A percentile compares a stretch with the other conserved stretches of the same genome.
Evolutionary conservation across 768 basidiomycete species (phyloP).

Genomic region (Nidularia pulvinata): DNA sequence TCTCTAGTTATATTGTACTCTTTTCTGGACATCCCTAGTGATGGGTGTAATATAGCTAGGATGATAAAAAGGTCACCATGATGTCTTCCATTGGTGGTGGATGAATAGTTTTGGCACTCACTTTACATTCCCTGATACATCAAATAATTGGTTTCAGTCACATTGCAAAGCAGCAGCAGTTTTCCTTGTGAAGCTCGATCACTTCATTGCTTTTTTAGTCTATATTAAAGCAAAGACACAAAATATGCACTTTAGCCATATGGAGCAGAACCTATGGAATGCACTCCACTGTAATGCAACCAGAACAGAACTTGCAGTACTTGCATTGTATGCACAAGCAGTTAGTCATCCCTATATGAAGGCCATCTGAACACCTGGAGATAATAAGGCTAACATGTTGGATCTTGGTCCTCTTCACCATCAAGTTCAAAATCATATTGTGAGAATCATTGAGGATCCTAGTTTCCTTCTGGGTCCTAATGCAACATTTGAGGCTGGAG

Average conservation of each 20-base stretch:
- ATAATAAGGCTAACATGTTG: constrained; percentile 4
- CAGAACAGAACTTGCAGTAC: constrained; percentile 11
- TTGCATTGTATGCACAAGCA: constrained; percentile 12
- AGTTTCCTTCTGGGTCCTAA: background rate
- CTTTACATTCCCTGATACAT: constrained; percentile 21
- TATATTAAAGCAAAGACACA: constrained; percentile 21
- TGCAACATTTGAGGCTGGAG: background rate
- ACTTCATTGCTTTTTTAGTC: constrained; percentile 15
- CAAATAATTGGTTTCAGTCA: constrained; percentile 17
- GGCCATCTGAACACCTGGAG: background rate
- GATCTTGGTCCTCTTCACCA: constrained; percentile 6
- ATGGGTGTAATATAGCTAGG: too few species aligned
- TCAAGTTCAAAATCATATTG: background rate
- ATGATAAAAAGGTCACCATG: constrained; percentile 32
- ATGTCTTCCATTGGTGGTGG: constrained; percentile 13
- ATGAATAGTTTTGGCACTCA: constrained; percentile 2
- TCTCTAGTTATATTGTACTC: too few species aligned
- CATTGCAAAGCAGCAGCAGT: constrained; percentile 17
- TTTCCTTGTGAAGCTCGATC: constrained; percentile 14
- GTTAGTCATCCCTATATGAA: constrained; percentile 16
- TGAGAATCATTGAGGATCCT: background rate
- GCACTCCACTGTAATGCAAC: constrained; percentile 16
- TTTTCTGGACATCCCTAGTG: too few species aligned
- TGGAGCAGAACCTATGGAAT: constrained; percentile 20
- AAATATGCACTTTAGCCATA: constrained; percentile 12